Percentiles rank a stretch among this genome's conserved stretches.
phyloP scores from a whole-genome alignment of 768 basidiomycete species.

The Filobasidium floriforme region DNA sequence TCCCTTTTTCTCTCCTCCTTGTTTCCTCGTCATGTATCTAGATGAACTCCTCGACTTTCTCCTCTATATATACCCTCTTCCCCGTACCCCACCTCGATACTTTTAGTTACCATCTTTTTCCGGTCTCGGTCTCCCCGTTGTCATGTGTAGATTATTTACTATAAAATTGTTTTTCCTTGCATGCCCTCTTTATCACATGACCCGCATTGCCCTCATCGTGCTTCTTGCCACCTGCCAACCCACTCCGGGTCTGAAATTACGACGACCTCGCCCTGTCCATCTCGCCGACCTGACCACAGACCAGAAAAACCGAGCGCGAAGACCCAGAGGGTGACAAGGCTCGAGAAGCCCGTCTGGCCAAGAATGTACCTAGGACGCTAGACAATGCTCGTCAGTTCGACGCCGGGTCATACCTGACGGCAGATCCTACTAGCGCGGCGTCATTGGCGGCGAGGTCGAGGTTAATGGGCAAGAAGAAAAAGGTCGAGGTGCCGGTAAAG shows the following conservation, averaged over 20 bases:
- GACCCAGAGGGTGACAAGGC: constrained; percentile 19
- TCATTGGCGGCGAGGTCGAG: constrained; percentile 22
- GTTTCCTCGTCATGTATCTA: too few species aligned
- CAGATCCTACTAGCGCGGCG: constrained; percentile 42
- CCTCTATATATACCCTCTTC: neutral
- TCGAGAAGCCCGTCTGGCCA: constrained; percentile 52
- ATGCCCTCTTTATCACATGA: too few species aligned
- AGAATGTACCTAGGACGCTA: constrained; percentile 82
- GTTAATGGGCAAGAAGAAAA: constrained; percentile 26
- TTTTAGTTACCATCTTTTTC: neutral
- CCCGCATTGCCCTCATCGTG: too few species aligned
- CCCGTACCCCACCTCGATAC: neutral
- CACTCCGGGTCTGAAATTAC: constrained; percentile 5
- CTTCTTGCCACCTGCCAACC: too few species aligned
- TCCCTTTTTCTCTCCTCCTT: too few species aligned
- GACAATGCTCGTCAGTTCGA: constrained; percentile 82
- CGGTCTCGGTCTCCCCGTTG: neutral
- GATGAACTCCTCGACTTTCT: neutral
- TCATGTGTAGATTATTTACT: too few species aligned
- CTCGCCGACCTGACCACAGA: neutral
- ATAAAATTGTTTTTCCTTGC: too few species aligned
- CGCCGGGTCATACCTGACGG: constrained; percentile 45
- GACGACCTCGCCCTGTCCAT: neutral
- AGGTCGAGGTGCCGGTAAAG: constrained; percentile 22
- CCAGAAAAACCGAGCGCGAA: constrained; percentile 15